phyloP scores from a whole-genome alignment of 78 protist genomes.

The Dictyostelium intermedium region DNA sequence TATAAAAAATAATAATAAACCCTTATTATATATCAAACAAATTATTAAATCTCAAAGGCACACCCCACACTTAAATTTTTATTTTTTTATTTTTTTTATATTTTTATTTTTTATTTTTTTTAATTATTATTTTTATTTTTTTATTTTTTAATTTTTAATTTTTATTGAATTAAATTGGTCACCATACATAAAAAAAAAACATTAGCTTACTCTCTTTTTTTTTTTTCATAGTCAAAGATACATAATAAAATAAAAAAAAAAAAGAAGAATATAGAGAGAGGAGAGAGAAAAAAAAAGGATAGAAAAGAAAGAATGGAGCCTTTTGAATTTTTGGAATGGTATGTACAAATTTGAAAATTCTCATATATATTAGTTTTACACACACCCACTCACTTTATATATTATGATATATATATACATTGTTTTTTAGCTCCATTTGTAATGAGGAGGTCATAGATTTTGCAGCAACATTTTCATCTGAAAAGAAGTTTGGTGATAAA shows the following conservation, averaged over 20 bases:
- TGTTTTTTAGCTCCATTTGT: background rate
- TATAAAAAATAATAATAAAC: no score
- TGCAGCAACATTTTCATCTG: slow-evolving; percentile 3
- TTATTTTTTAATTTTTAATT: background rate
- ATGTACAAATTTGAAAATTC: background rate
- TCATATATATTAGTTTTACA: background rate
- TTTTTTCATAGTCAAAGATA: background rate
- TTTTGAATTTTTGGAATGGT: slow-evolving; percentile 6
- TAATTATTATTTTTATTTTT: background rate
- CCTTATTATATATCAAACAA: no score
- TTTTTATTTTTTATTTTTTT: background rate
- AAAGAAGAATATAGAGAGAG: background rate
- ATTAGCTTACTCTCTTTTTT: no score
- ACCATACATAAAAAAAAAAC: background rate
- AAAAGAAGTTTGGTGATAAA: background rate
- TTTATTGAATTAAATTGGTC: background rate
- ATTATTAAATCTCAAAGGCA: no score
- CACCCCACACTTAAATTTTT: no score
- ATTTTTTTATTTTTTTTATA: background rate
- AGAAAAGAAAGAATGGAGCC: background rate
- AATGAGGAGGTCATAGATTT: background rate
- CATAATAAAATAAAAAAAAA: background rate
- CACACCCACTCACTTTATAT: background rate
- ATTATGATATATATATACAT: no score
- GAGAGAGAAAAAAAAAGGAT: no score